Conservation (phyloP, 495 filamentous ascomycete species). For the Hypomontagnella monticulosa region DNA sequence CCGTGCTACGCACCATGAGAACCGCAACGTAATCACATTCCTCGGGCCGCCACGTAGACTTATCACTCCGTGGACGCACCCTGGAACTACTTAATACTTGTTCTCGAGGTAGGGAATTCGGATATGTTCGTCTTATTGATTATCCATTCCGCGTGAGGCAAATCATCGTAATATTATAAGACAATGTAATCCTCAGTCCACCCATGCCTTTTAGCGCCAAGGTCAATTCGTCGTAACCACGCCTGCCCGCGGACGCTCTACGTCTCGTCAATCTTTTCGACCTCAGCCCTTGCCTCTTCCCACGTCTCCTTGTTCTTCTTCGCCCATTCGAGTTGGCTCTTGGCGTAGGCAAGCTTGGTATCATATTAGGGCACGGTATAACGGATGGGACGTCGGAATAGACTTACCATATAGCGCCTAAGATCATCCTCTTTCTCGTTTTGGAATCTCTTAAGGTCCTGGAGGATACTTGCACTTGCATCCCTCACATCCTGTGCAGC, state of each 20-base stretch:
- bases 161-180: slow-evolving; percentile 27
- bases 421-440: slow-evolving; percentile 93
- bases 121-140: slow-evolving; percentile 38
- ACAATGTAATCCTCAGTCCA: slow-evolving; percentile 16
- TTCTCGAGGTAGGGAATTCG: slow-evolving; percentile 8
- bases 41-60: slow-evolving; percentile 5
- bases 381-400: background rate
- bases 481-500: slow-evolving; percentile 91
- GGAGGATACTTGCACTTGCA: slow-evolving; percentile 83
- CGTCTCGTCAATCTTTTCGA: slow-evolving; percentile 80
- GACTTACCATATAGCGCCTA: slow-evolving; percentile 90
- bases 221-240: background rate
- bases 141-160: slow-evolving; percentile 41
- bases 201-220: slow-evolving; percentile 3
- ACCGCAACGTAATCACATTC: slow-evolving; percentile 14
- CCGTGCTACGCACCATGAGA: background rate
- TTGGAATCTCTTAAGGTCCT: slow-evolving; percentile 92
- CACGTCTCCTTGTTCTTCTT: slow-evolving; percentile 95
- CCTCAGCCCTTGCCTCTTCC: slow-evolving; percentile 94
- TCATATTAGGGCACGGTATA: slow-evolving; percentile 6
- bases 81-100: too few species aligned
- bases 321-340: slow-evolving; percentile 97
- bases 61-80: slow-evolving; percentile 5
- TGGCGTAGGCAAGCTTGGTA: slow-evolving; percentile 87
- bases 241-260: slow-evolving; percentile 28